phyloP scores from a whole-genome alignment of 768 basidiomycete genomes.

The Hygrocybe coccinea region DNA sequence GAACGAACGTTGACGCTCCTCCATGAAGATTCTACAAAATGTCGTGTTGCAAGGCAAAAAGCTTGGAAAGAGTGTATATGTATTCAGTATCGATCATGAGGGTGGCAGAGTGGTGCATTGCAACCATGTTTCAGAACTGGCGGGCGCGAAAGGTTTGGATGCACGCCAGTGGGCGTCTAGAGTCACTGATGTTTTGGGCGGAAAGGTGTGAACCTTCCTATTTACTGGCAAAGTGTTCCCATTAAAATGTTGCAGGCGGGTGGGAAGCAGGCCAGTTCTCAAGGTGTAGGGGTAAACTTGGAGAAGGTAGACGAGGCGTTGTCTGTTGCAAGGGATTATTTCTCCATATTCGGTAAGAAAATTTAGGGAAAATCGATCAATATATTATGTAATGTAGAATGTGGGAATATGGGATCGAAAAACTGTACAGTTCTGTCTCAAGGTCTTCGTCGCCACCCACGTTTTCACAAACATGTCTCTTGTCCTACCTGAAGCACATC shows the following conservation, averaged over 20 bases:
- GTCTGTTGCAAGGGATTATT: slow-evolving; percentile 45
- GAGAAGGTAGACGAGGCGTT: slow-evolving; percentile 65
- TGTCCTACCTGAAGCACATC: slow-evolving; percentile 91
- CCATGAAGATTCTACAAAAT: slow-evolving; percentile 61
- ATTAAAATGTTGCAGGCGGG: slow-evolving; percentile 58
- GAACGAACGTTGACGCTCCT: slow-evolving; percentile 5
- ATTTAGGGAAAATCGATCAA: neutral
- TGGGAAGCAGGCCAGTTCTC: slow-evolving; percentile 88
- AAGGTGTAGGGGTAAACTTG: slow-evolving; percentile 76
- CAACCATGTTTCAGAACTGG: slow-evolving; percentile 63
- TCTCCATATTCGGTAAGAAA: slow-evolving; percentile 8
- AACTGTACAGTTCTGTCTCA: slow-evolving; percentile 6
- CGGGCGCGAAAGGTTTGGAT: slow-evolving; percentile 65
- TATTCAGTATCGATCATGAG: slow-evolving; percentile 73
- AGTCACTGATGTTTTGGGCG: slow-evolving; percentile 77
- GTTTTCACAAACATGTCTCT: slow-evolving; percentile 72
- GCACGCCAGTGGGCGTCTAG: slow-evolving; percentile 84
- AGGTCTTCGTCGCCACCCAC: neutral
- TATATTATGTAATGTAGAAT: neutral
- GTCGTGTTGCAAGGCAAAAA: slow-evolving; percentile 76
- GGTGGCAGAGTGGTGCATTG: slow-evolving; percentile 79
- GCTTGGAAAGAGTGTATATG: slow-evolving; percentile 77
- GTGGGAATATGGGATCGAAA: neutral
- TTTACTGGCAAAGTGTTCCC: neutral
- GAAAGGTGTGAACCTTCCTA: slow-evolving; percentile 58